Evolutionary conservation across 2,329 filamentous ascomycete genomes (phyloP).

Genomic region (Cylindrodendrum hubeiense): DNA sequence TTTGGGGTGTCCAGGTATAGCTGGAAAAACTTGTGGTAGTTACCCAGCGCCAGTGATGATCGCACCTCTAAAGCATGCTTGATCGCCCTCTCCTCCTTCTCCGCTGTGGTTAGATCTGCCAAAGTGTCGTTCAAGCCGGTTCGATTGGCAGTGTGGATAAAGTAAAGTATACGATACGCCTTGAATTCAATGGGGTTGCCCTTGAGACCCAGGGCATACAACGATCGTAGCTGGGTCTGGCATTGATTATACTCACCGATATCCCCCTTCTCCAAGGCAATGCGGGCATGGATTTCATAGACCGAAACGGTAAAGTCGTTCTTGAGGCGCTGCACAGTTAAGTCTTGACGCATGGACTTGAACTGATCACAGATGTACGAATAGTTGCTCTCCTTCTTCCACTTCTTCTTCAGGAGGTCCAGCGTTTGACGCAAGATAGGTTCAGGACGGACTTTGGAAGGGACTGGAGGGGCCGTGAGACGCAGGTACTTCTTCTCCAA

Average conservation of each 20-base stretch:
- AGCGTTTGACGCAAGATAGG: conserved; percentile 84
- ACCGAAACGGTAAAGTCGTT: conserved; percentile 96
- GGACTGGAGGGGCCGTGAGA: conserved; percentile 89
- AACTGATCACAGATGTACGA: conserved; percentile 99
- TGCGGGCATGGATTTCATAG: conserved; percentile 97
- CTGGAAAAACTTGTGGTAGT: conserved; percentile 98
- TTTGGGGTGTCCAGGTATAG: conserved; percentile 94
- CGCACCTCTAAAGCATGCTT: conserved; percentile 93
- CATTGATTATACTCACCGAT: conserved; percentile 99
- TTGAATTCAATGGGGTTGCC: conserved; percentile 96
- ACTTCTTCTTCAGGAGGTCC: conserved; percentile 92
- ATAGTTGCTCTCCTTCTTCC: conserved; percentile 94
- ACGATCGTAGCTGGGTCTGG: conserved; percentile 93
- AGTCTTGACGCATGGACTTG: conserved; percentile 97
- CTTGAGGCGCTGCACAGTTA: conserved; percentile 97
- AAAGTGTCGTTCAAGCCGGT: conserved; percentile 98
- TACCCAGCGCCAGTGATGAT: conserved; percentile 90
- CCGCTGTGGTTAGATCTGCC: conserved; percentile 98
- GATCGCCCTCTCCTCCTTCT: conserved; percentile 86
- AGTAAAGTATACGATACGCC: conserved; percentile 99
- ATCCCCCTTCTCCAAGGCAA: conserved; percentile 97
- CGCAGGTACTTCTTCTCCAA: conserved; percentile 97
- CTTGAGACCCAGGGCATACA: conserved; percentile 89
- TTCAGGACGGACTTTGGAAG: conserved; percentile 89
- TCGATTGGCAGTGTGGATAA: conserved; percentile 98